A percentile compares a stretch with the other conserved stretches of the same genome.
These are phyloP conservation scores for Quercus wislizeni DNA, from an alignment of 306 rosid genomes.

Conservation along the genomic window DNA sequence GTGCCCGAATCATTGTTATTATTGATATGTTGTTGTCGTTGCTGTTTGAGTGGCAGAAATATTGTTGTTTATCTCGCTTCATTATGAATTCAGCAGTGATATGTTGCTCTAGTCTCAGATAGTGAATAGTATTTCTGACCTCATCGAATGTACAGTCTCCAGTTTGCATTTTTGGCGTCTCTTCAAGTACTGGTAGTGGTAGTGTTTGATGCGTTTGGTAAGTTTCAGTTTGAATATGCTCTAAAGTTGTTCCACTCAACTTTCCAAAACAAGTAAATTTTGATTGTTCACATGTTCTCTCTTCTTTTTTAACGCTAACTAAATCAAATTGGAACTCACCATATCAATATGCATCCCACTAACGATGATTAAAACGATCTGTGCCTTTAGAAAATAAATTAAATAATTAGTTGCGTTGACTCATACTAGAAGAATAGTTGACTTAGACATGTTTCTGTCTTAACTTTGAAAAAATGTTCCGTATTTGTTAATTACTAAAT, in stretches of 20 bases:
- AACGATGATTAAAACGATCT: background rate
- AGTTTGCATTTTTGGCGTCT: conserved; percentile 19
- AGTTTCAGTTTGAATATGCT: background rate
- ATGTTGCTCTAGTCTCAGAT: conserved; percentile 3
- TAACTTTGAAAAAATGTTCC: too few species aligned
- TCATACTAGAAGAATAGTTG: background rate
- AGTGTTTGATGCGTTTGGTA: conserved; percentile 24
- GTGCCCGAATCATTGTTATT: too few species aligned
- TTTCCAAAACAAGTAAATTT: conserved; percentile 3
- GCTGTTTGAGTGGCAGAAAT: conserved; percentile 2
- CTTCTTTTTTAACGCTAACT: background rate
- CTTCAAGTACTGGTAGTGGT: background rate
- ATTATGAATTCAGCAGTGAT: conserved; percentile 19
- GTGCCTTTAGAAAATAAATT: background rate
- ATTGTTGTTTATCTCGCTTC: conserved; percentile 6
- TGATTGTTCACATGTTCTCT: conserved; percentile 8
- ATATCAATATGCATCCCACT: background rate
- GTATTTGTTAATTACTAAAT: too few species aligned
- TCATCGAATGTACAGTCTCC: conserved; percentile 20
- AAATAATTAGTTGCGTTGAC: conserved; percentile 3
- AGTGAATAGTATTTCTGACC: conserved; percentile 9
- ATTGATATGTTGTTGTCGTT: background rate
- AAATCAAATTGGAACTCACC: background rate
- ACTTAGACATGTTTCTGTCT: background rate
- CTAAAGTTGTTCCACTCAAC: background rate